Evolutionary conservation across 306 rosid species (phyloP), one percentile per base, ranked within the genome.

Genomic region (Castanea sativa): DNA sequence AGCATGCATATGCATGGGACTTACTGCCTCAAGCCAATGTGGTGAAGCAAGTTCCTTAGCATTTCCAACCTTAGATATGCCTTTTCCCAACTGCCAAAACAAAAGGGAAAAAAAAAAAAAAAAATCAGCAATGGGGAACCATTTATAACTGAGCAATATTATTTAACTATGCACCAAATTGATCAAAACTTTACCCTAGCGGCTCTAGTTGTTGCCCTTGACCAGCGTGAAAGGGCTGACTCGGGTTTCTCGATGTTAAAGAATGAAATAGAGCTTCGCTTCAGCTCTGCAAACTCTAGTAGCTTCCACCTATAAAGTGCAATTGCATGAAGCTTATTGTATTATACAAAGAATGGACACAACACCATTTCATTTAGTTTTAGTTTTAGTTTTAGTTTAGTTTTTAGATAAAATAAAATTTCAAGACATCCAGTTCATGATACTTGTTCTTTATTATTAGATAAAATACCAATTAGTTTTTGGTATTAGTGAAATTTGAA

Each of bases 11-110:
- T 38, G 19, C 45, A 58, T 55, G 69, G 23, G 65, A 90, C 95
- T 87, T 90, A 90, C 97, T 71, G 98, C 98, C 85, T 94, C 98
- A 65, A 94, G 88, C 98, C 97, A 92, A 35, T 94, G 97, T 82
- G 90, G 96, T 80, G 92, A 83, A 56, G 98, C 97, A 77, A 94
- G 97, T 79, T 94, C 92, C 9, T 88, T 89, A 57, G 96, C 97
- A 74, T 77, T 94, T 74, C 74, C 76, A 76, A 90, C 98, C 85
- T 92, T 90, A 20, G 97, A 94, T 75, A 94, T 82, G 72, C 97
- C 98, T 78, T 94, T 90, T 73, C 97, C 97, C 59, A 94, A 96
- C 97, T 94, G 80, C 68, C 53, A 70, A 72, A 38, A 6, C 0
- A 38, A 38, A 6, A 38, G 2, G 1, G 6, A 6, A 6, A 38